Conservation (phyloP, 805 yeast species). For the Saccharomycopsis fodiens region DNA sequence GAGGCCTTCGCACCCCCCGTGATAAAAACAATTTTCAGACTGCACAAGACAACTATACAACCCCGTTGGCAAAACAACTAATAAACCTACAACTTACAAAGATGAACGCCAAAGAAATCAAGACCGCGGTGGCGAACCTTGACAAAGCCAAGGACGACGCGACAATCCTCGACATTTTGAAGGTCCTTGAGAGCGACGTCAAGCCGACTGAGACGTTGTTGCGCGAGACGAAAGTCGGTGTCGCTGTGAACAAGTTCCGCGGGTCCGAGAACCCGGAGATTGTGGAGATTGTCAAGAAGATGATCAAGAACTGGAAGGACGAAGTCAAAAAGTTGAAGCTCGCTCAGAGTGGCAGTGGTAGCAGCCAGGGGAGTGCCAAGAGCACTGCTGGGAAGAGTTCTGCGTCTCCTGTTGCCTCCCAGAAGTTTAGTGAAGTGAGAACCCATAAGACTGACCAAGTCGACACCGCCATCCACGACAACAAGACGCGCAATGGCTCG, state of each 20-base stretch:
- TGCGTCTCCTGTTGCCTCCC: not conserved
- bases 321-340: constrained; percentile 57
- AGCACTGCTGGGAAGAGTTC: not conserved
- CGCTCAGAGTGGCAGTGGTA: constrained; percentile 15
- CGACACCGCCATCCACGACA: constrained; percentile 58
- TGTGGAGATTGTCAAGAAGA: constrained; percentile 63
- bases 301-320: constrained; percentile 87
- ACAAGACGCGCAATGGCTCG: constrained; percentile 77
- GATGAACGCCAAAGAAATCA: constrained; percentile 72
- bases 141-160: constrained; percentile 66
- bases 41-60: too few species aligned
- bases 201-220: constrained; percentile 78
- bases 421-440: constrained; percentile 42
- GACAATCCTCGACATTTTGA: constrained; percentile 59
- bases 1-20: too few species aligned
- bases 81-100: too few species aligned
- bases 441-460: constrained; percentile 79
- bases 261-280: constrained; percentile 60
- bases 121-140: constrained; percentile 57
- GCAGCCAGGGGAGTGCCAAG: constrained; percentile 15
- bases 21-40: too few species aligned
- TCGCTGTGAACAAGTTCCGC: constrained; percentile 85
- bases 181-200: constrained; percentile 59
- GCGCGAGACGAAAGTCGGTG: constrained; percentile 90
- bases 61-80: too few species aligned